Conservation (phyloP, 257 asterid genomes). For the Petunia secreta region DNA sequence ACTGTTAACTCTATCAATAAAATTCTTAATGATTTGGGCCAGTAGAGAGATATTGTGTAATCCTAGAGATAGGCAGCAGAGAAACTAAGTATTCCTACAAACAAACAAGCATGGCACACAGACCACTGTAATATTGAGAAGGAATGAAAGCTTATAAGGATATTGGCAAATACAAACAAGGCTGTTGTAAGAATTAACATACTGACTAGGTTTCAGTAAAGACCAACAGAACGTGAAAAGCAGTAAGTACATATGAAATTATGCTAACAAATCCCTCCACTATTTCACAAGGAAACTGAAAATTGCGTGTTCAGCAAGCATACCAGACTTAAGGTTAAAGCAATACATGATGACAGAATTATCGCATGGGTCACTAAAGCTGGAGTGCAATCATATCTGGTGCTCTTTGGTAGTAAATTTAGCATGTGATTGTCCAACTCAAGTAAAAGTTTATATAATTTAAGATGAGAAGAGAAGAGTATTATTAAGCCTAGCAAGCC, state of each 20-base stretch:
- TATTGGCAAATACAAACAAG: background rate
- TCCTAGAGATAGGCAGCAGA: background rate
- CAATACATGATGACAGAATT: conserved; percentile 2
- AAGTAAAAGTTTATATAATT: background rate
- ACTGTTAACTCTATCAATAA: background rate
- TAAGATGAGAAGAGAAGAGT: background rate
- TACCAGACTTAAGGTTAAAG: background rate
- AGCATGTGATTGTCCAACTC: background rate
- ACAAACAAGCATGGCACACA: background rate
- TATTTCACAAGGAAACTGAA: background rate
- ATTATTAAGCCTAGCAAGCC: background rate
- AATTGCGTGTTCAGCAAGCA: background rate
- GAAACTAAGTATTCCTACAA: background rate
- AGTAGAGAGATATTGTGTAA: background rate
- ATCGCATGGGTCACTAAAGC: background rate
- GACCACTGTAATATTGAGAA: background rate
- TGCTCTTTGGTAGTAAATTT: background rate
- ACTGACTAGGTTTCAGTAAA: conserved; percentile 11
- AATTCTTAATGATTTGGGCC: background rate
- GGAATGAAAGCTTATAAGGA: conserved; percentile 1
- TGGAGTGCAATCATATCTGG: background rate
- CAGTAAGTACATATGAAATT: background rate
- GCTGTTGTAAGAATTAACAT: background rate
- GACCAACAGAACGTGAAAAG: background rate
- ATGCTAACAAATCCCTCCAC: background rate